These are phyloP conservation scores for Eimeria maxima DNA, from an alignment of 169 alveolate genomes.

Conservation along the genomic window DNA sequence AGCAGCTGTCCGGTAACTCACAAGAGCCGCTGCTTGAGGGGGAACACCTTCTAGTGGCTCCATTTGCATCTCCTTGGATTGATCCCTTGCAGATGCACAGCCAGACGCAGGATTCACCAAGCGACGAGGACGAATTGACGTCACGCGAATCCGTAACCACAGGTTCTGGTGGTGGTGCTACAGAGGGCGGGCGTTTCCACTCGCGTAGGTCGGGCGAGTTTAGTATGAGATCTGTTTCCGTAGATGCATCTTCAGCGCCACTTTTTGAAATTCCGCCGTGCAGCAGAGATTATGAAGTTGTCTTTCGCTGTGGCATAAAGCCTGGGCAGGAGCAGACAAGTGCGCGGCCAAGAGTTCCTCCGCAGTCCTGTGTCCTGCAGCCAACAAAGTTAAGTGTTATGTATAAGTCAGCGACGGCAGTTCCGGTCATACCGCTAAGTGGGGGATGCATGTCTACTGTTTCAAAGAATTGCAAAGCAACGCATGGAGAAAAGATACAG, in stretches of 20 bases:
- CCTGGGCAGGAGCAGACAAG: slow-evolving; percentile 1
- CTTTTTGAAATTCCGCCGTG: background rate
- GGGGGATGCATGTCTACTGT: background rate
- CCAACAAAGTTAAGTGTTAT: slow-evolving; percentile 15
- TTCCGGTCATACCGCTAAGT: slow-evolving; percentile 45
- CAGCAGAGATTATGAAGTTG: slow-evolving; percentile 25
- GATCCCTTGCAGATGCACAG: slow-evolving; percentile 54
- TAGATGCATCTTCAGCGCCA: slow-evolving; percentile 11
- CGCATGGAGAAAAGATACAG: background rate
- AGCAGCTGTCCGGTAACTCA: background rate
- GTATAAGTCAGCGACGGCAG: slow-evolving; percentile 53
- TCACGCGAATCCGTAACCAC: background rate
- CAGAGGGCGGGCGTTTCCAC: background rate
- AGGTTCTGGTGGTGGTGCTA: background rate
- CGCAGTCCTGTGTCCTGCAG: background rate
- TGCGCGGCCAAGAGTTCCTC: background rate
- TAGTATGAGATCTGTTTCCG: background rate
- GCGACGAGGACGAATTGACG: background rate
- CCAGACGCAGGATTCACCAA: background rate
- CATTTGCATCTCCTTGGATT: slow-evolving; percentile 51
- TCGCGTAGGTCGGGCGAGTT: background rate
- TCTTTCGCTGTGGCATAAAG: slow-evolving; percentile 26
- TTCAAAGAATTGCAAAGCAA: background rate
- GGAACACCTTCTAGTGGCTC: slow-evolving; percentile 46
- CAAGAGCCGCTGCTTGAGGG: background rate